Evolutionary conservation across 306 rosid genomes (phyloP), one percentile per base, ranked within the genome.

Genomic region (Prunus padus): DNA sequence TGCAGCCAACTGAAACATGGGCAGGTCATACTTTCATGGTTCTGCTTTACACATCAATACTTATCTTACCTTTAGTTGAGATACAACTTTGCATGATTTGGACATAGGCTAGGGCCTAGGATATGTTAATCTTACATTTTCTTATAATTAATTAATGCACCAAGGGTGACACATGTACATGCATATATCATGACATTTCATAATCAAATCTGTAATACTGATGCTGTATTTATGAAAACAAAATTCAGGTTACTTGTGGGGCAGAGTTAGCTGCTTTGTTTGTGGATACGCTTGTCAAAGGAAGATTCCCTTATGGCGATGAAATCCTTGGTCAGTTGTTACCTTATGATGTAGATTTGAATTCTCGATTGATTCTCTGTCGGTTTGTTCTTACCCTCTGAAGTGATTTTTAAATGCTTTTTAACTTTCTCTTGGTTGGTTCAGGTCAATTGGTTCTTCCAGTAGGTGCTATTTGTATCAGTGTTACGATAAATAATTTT

Each of bases 181-280:
- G 23, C 61, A 18, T 71, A 64, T 73, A 19, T 25, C 47, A 70
- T 51, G 49, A 56, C 59, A 25, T 59, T 52, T 80, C 50, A 19
- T 54, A 20, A 49, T 76, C 59, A 26, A 69, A 59, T 52, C 14
- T 8, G 40, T 28, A 61, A 40, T 67, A 14, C 26, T 82, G 33
- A 73, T 30, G 55, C 14, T 54, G 19, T 50, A 25, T 50, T 8
- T 45, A 5, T 22, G 69, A 46, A 80, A 71, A 74, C n/a, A n/a
- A 60, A 25, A 74, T 64, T 57, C 86, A 96, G 99, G 87, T 96
- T 82, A 92, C 92, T 26, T 96, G 99, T 78, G 99, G 99, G 72
- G 91, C 96, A 65, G 99, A 96, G 82, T 91, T 96, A 79, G 96
- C 99, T 83, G 85, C 87, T 54, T 77, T 92, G 75, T 96, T 85